These are phyloP conservation scores for Penicillium nucicola DNA, from an alignment of 495 filamentous ascomycete genomes.

Conservation along the genomic window DNA sequence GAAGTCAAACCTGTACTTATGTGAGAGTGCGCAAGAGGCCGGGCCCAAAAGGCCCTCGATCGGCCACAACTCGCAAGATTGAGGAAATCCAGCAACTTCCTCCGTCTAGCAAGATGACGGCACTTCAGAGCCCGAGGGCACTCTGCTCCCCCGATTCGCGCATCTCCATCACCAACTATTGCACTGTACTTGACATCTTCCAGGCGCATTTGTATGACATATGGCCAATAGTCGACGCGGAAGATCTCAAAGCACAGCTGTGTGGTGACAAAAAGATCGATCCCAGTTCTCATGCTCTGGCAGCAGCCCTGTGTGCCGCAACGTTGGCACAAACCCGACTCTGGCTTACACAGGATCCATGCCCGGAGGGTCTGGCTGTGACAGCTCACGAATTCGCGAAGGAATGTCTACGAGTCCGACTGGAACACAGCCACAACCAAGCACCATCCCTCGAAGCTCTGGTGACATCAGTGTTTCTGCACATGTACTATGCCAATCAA, in stretches of 20 bases:
- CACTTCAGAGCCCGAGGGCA: neutral
- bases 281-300: slow-evolving; percentile 6
- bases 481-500: slow-evolving; percentile 19
- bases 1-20: slow-evolving; percentile 14
- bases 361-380: neutral
- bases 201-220: slow-evolving; percentile 8
- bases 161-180: slow-evolving; percentile 9
- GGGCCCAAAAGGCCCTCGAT: slow-evolving; percentile 15
- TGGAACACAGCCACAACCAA: slow-evolving; percentile 3
- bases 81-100: slow-evolving; percentile 7
- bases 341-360: slow-evolving; percentile 2
- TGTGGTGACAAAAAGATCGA: neutral
- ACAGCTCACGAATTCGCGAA: slow-evolving; percentile 15
- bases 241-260: slow-evolving; percentile 9
- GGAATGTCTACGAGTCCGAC: slow-evolving; percentile 13
- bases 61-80: slow-evolving; percentile 10
- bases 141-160: neutral
- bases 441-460: slow-evolving; percentile 5
- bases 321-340: slow-evolving; percentile 14
- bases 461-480: slow-evolving; percentile 14
- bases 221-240: slow-evolving; percentile 14
- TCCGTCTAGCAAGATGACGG: neutral
- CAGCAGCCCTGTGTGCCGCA: slow-evolving; percentile 15
- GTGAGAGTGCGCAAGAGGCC: slow-evolving; percentile 14
- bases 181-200: slow-evolving; percentile 10